Percentiles rank a stretch among this genome's conserved stretches.
Conservation (phyloP, 305 asterid species). For the Vinca major region DNA sequence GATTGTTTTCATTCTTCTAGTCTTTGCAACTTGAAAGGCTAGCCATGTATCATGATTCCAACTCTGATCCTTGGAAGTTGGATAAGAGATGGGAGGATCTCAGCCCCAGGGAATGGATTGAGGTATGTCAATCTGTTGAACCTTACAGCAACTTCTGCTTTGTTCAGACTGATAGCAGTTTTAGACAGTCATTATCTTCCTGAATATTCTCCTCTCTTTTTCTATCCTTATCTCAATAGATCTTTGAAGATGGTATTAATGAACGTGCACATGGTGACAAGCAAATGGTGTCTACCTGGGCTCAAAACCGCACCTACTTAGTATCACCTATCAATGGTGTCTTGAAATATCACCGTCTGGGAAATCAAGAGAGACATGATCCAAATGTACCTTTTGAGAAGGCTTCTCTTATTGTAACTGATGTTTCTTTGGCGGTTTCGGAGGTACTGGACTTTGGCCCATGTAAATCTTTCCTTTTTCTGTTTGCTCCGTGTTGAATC, state of each 20-base stretch:
- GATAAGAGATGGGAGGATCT: slow-evolving; percentile 96
- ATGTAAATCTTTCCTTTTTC: neutral
- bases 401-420: slow-evolving; percentile 67
- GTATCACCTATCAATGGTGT: slow-evolving; percentile 95
- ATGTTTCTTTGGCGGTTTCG: slow-evolving; percentile 74
- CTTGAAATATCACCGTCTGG: slow-evolving; percentile 90
- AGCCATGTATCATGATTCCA: slow-evolving; percentile 87
- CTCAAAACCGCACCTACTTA: slow-evolving; percentile 55
- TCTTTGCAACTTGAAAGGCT: slow-evolving; percentile 97
- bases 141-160: slow-evolving; percentile 6
- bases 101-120: slow-evolving; percentile 87
- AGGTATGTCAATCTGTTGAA: slow-evolving; percentile 41
- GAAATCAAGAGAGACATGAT: slow-evolving; percentile 85
- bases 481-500: neutral
- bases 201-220: slow-evolving; percentile 13
- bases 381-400: slow-evolving; percentile 75
- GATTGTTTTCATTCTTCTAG: slow-evolving; percentile 31
- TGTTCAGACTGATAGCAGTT: neutral
- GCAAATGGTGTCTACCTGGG: slow-evolving; percentile 48
- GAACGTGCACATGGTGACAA: slow-evolving; percentile 47
- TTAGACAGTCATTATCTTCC: neutral
- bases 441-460: slow-evolving; percentile 50
- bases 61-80: slow-evolving; percentile 78
- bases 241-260: slow-evolving; percentile 86
- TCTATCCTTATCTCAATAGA: slow-evolving; percentile 31